Evolutionary conservation across 805 yeast genomes (phyloP), one percentile per base, ranked within the genome.

Genomic region (Saccharomycopsis selenospora): DNA sequence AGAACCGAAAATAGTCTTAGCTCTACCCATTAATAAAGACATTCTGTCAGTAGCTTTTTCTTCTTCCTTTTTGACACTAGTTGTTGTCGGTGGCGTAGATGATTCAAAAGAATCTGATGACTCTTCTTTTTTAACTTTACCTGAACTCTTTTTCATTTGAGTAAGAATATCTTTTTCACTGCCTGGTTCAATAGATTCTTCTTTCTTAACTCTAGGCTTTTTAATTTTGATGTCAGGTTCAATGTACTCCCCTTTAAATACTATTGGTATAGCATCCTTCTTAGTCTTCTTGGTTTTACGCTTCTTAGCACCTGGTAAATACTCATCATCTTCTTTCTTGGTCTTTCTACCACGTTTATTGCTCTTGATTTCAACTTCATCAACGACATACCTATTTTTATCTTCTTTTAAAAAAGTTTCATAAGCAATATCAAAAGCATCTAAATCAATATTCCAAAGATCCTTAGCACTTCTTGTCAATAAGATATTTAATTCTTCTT

Each of bases 381-480:
- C 46, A 24, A 33, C 42, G 22, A 45, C 18, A n/a, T 33, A 76
- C 50, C 73, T 75, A 49, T 73, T 75, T 48, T 72, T 75, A 62
- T 90, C 96, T 8, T 72, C 76, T 26, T 69, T 71, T 59, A 87
- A 66, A 63, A 86, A 89, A 49, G 73, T 67, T 1, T 80, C 73
- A 82, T 91, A 93, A 8, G 73, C 74, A 6, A 56, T 69, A 51
- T 77, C 59, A 63, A 93, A 91, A 0, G 67, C 81, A 49, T 88
- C 95, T 56, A 93, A 71, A 62, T 93, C 99, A 41, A 65, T 72
- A 51, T 69, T 75, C 99, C 99, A 93, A 48, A 93, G 68, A 62
- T 90, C 97, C 62, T 86, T 87, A 13, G 96, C 89, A 10, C 85
- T 70, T 59, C 79, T 71, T 47, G 75, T 73, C 56, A 89, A 73